Conservation (phyloP, 345 rosid genomes). For the Erucastrum elatum region DNA sequence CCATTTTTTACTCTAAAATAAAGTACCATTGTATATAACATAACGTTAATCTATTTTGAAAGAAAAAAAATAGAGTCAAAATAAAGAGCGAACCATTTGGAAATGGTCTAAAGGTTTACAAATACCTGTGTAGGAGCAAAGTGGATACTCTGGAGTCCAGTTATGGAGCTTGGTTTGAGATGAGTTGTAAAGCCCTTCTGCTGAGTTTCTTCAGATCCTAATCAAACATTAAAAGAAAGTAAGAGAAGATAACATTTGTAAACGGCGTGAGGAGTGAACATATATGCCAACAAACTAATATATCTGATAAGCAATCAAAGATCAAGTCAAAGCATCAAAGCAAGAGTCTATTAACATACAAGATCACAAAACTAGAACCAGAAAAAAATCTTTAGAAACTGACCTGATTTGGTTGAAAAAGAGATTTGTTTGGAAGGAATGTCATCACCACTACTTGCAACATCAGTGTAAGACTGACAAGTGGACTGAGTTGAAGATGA, state of each 20-base stretch:
- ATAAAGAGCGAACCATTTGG: too few relatives aligned
- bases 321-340: slow-evolving; percentile 15
- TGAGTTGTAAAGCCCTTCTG: slow-evolving; percentile 44
- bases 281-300: background rate
- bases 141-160: slow-evolving; percentile 51
- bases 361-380: too few relatives aligned
- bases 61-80: too few relatives aligned
- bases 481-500: slow-evolving; percentile 72
- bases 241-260: background rate
- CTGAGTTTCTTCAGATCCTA: slow-evolving; percentile 52
- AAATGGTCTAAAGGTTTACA: too few relatives aligned
- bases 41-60: too few relatives aligned
- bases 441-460: slow-evolving; percentile 52
- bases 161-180: slow-evolving; percentile 40
- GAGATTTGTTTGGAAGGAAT: slow-evolving; percentile 35
- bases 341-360: slow-evolving; percentile 3
- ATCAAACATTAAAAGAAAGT: slow-evolving; percentile 2
- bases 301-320: slow-evolving; percentile 6
- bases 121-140: slow-evolving; percentile 45
- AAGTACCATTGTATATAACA: too few relatives aligned
- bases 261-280: background rate
- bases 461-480: slow-evolving; percentile 64
- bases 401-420: slow-evolving; percentile 39
- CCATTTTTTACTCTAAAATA: too few relatives aligned
- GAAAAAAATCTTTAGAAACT: too few relatives aligned